Evolutionary conservation across 768 basidiomycete species (phyloP).

Genomic region (Kwoniella shandongensis): DNA sequence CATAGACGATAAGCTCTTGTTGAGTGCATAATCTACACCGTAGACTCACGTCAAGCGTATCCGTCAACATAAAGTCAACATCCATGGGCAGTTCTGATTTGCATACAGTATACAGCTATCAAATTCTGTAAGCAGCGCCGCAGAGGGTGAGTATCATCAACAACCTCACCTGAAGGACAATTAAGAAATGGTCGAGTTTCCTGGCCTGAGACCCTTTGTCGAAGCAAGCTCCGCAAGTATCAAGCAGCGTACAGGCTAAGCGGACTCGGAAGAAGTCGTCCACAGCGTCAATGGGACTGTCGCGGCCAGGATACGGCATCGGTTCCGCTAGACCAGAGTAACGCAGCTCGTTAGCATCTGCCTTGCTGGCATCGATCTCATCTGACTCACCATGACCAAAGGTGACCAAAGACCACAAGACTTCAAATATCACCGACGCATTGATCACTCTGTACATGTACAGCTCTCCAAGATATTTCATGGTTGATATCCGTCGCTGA

Average conservation of each 20-base stretch:
- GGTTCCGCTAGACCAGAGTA: slow-evolving; percentile 71
- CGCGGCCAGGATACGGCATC: slow-evolving; percentile 74
- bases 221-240: slow-evolving; percentile 97
- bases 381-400: slow-evolving; percentile 84
- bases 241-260: slow-evolving; percentile 84
- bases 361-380: background rate
- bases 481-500: slow-evolving; percentile 83
- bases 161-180: slow-evolving; percentile 90
- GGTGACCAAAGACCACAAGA: slow-evolving; percentile 87
- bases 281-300: slow-evolving; percentile 77
- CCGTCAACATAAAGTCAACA: slow-evolving; percentile 92
- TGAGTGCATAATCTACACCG: background rate
- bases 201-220: slow-evolving; percentile 87
- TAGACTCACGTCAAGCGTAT: slow-evolving; percentile 77
- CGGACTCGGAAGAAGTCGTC: slow-evolving; percentile 96
- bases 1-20: background rate
- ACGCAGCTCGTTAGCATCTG: slow-evolving; percentile 2
- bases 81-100: slow-evolving; percentile 94
- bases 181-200: slow-evolving; percentile 87
- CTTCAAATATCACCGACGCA: slow-evolving; percentile 87
- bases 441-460: slow-evolving; percentile 93
- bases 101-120: slow-evolving; percentile 76
- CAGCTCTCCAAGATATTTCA: slow-evolving; percentile 94
- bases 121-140: background rate
- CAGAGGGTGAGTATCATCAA: background rate